Evolutionary conservation across 1,139 yeast genomes (phyloP), one percentile per base, ranked within the genome.

Genomic region (Debaryomyces sp.): DNA sequence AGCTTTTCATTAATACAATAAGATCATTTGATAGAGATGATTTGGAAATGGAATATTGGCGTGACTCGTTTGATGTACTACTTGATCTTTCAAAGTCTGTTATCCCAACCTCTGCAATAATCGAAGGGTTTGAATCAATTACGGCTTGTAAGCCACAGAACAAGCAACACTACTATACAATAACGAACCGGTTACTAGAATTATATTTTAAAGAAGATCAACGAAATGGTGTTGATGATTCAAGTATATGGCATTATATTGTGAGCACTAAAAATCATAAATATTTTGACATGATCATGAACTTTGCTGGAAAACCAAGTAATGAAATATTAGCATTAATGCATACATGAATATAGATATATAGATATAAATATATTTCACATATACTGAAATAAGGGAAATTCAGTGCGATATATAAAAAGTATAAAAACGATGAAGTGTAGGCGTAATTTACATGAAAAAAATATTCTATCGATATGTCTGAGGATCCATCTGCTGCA

Each of bases 161-260:
- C 23, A 27, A 34, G 18, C 13, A 35, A n/a, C 15, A 17, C 23
- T 45, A 33, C n/a, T 26, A 27, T 13, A 17, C 17, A 2, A 41
- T 45, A 13, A 21, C 44, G 3, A n/a, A 45, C 6, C 35, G n/a
- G 4, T 12, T 45, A 13, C 21, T 45, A 22, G 17, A 34, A 12
- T 12, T 27, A 26, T 27, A 9, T 45, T 32, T 35, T 45, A 41
- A 6, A 6, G 26, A 5, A 15, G 35, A 18, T 12, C 12, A 12
- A 10, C 27, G 12, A 17, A 17, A 27, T 17, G 44, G 18, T 8
- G 48, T 45, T 37, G 42, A 47, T 12, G 53, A 44, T 43, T 44
- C 45, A 17, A 58, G 54, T 12, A 48, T 63, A 22, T 63, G 68
- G 68, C 46, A 48, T 10, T 58, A 53, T 38, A 54, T 63, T 5